phyloP scores from a whole-genome alignment of 2,329 filamentous ascomycete genomes.

The Aspergillus sp. region DNA sequence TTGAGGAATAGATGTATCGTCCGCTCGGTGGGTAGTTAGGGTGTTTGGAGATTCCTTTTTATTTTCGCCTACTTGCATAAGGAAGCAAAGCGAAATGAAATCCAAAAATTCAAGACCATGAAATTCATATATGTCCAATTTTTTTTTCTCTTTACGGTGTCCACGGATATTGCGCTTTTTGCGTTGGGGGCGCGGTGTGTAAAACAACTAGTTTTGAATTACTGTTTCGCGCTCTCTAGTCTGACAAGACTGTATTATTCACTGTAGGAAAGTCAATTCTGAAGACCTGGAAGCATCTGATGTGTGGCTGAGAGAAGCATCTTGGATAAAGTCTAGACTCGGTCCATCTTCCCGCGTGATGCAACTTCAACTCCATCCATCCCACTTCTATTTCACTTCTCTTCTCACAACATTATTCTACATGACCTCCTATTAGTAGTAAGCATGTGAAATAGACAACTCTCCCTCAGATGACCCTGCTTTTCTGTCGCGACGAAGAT shows the following conservation, averaged over 20 bases:
- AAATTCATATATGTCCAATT: constrained; percentile 29
- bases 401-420: neutral
- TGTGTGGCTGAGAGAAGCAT: neutral
- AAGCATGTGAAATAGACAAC: constrained; percentile 26
- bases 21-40: constrained; percentile 37
- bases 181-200: constrained; percentile 33
- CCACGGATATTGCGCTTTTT: constrained; percentile 33
- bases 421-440: neutral
- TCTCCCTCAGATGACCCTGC: neutral
- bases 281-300: neutral
- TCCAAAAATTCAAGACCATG: constrained; percentile 37
- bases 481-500: constrained; percentile 1
- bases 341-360: neutral
- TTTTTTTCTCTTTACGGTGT: constrained; percentile 21
- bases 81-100: constrained; percentile 44
- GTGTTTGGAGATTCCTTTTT: constrained; percentile 38
- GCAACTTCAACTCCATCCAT: neutral
- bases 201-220: constrained; percentile 26
- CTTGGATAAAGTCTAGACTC: neutral
- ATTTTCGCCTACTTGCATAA: constrained; percentile 47
- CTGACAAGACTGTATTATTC: neutral
- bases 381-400: neutral
- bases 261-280: neutral
- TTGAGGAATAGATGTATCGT: constrained; percentile 58
- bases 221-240: constrained; percentile 22